Conservation (phyloP, 345 rosid species). For the Eucalyptus globulus region DNA sequence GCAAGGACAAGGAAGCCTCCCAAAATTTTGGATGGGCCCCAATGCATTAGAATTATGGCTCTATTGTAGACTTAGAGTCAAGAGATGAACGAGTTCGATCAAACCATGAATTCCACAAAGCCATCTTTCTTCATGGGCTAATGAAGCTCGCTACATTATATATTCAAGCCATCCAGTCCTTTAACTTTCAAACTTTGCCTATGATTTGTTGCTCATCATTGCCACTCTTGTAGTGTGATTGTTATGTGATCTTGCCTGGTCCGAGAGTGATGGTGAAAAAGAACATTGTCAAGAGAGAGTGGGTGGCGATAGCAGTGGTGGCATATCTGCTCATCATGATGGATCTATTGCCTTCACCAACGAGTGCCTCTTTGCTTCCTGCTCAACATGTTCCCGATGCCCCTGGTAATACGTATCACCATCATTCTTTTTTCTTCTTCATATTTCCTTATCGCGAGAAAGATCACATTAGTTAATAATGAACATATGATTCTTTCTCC, state of each 20-base stretch:
- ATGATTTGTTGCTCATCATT: background rate
- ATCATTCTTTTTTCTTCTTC: too few species aligned
- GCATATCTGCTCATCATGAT: background rate
- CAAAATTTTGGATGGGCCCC: too few species aligned
- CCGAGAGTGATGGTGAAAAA: background rate
- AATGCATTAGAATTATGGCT: too few species aligned
- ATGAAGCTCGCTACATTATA: background rate
- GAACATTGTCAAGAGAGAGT: background rate
- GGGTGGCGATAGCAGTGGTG: background rate
- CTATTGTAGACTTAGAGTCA: too few species aligned
- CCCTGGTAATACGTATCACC: background rate
- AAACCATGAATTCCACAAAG: background rate
- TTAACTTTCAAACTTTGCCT: background rate
- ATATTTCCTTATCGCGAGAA: too few species aligned
- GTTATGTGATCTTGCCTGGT: background rate
- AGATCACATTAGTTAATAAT: too few species aligned
- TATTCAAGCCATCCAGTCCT: background rate
- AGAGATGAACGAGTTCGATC: too few species aligned
- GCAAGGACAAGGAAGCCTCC: too few species aligned
- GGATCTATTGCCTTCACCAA: background rate
- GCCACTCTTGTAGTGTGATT: too few species aligned
- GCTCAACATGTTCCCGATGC: background rate
- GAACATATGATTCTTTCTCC: background rate
- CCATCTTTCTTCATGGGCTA: background rate
- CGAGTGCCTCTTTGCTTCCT: background rate